These are phyloP conservation scores for Exophiala sp. DNA, from an alignment of 2,329 filamentous ascomycete species.

Conservation along the genomic window DNA sequence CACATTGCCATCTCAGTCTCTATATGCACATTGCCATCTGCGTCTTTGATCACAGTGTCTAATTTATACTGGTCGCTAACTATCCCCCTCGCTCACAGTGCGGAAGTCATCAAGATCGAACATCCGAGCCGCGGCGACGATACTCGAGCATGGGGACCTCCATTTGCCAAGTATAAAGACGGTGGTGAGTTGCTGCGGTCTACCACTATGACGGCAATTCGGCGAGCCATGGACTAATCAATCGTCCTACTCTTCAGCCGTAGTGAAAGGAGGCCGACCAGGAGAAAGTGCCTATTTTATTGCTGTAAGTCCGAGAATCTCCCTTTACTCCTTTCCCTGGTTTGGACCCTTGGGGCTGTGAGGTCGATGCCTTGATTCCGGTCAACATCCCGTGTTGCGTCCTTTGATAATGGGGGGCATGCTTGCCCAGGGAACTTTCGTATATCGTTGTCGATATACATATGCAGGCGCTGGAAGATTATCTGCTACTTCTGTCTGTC, in stretches of 20 bases:
- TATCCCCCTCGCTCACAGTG: constrained; percentile 47
- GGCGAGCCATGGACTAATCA: neutral
- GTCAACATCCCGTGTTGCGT: too few species aligned
- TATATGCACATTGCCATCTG: too few species aligned
- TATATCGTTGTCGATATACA: too few species aligned
- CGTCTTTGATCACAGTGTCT: too few species aligned
- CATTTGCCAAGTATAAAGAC: constrained; percentile 72
- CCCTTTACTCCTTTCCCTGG: neutral
- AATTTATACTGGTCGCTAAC: too few species aligned
- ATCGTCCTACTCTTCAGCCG: constrained; percentile 1
- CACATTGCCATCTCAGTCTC: too few species aligned
- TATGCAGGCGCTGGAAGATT: too few species aligned
- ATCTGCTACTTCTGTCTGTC: too few species aligned
- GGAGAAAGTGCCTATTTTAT: constrained; percentile 96
- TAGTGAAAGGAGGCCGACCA: constrained; percentile 38
- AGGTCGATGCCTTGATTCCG: too few species aligned
- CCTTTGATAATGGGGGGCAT: too few species aligned
- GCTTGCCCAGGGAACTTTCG: too few species aligned
- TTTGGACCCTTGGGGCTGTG: too few species aligned
- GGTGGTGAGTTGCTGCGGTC: constrained; percentile 44
- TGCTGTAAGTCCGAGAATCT: constrained; percentile 52
- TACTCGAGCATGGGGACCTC: constrained; percentile 92
- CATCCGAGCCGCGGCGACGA: constrained; percentile 89
- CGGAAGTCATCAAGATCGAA: constrained; percentile 95
- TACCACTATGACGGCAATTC: neutral